phyloP scores from a whole-genome alignment of 768 basidiomycete species.

The Artomyces pyxidatus region DNA sequence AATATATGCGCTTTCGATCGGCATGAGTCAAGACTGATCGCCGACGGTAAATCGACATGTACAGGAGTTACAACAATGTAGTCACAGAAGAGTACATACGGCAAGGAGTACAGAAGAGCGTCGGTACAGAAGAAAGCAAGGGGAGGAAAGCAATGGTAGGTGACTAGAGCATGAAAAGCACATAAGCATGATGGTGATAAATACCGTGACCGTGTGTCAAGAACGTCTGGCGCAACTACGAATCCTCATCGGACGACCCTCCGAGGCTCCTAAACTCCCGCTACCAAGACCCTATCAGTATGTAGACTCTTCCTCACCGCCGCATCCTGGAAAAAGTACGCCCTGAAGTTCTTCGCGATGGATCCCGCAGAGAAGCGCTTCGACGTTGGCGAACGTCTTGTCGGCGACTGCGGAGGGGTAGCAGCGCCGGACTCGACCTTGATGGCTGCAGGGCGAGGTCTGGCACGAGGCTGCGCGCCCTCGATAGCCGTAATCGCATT shows the following conservation, averaged over 20 bases:
- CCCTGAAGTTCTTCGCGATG: neutral
- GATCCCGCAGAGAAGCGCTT: neutral
- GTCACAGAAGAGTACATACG: neutral
- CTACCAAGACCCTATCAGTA: neutral
- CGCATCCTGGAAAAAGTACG: conserved; percentile 3
- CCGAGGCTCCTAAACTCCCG: neutral
- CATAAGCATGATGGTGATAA: neutral
- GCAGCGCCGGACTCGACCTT: neutral
- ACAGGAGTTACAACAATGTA: neutral
- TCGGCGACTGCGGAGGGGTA: neutral
- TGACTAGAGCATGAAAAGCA: neutral
- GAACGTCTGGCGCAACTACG: neutral
- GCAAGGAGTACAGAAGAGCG: neutral
- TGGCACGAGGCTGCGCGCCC: neutral
- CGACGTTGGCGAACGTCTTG: neutral
- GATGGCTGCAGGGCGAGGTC: neutral
- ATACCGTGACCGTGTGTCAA: neutral
- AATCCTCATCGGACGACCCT: neutral
- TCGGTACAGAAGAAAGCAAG: neutral
- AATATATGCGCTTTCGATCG: conserved; percentile 4
- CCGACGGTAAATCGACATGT: neutral
- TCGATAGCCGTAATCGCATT: conserved; percentile 35
- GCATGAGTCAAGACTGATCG: too few relatives aligned
- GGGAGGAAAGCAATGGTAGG: neutral
- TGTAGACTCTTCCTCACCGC: neutral